Base-by-base conservation (phyloP, 2,329 filamentous ascomycete species). In the Kalaharituber pfeilii region DNA sequence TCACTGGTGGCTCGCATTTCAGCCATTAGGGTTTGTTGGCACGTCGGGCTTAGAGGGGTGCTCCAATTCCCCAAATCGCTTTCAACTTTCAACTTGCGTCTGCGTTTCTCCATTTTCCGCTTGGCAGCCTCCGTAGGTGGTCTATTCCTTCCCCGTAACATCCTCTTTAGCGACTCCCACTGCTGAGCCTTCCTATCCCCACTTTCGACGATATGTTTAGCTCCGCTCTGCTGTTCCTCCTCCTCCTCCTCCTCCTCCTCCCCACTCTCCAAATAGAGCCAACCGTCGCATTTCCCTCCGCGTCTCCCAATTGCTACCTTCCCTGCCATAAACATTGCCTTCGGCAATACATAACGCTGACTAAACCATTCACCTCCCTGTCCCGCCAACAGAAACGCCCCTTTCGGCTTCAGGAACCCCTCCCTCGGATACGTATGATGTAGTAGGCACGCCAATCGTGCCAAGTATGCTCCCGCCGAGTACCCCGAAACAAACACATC, bases 401-500 rank as follows among this genome's bases (percentile, higher is more conserved):
- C 30, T n/a, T 9, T 9, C n/a, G 30, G 30, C 9, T n/a, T 9
- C 9, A n/a, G 30, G 9, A 9, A n/a, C 9, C n/a, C n/a, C 9
- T 36, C n/a, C 30, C 9, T n/a, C n/a, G 30, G 30, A n/a, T n/a
- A n/a, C n/a, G n/a, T n/a, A n/a, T n/a, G n/a, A 9, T 9, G 9
- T n/a, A 36, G 9, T 9, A 57, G 50, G 33, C 52, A 52, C 27
- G 55, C 55, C 18, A 57, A 53, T 3, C 55, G 55, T 29, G 55
- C 55, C 29, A 53, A 53, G 42, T 57, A 57, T n/a, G 53, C 55
- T n/a, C 55, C 55, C 9, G 55, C 55, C 11, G 52, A 54, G 20
- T 52, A 52, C 15, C 55, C 55, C 13, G 55, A 52, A 25, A 57
- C 55, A 25, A 53, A 52, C 26, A 57, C 45, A 25, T 57, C 50